Conservation (phyloP, 805 yeast genomes). For the Pichia eremophila region DNA sequence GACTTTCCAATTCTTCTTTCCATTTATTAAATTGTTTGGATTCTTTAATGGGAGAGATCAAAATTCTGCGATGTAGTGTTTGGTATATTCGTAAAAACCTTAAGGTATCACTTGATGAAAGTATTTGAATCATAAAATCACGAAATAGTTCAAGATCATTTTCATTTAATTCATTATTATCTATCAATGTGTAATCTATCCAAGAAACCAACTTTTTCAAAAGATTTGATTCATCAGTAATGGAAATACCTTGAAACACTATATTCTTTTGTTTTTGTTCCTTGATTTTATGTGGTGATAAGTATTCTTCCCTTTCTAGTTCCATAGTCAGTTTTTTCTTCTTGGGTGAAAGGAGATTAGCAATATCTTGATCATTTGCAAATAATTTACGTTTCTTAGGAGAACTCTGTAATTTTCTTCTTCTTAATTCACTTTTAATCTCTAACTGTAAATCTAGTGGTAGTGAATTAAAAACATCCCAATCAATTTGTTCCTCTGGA, state of each 20-base stretch:
- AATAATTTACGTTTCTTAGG: slow-evolving; percentile 11
- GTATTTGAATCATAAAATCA: slow-evolving; percentile 20
- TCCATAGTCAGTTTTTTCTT: not conserved
- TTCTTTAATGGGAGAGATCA: not conserved
- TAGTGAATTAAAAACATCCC: slow-evolving; percentile 52
- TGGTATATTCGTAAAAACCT: slow-evolving; percentile 13
- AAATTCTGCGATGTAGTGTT: slow-evolving; percentile 2
- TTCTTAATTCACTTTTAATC: slow-evolving; percentile 40
- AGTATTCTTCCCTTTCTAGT: not conserved
- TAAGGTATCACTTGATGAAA: slow-evolving; percentile 14
- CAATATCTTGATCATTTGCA: slow-evolving; percentile 12
- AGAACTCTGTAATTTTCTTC: slow-evolving; percentile 26
- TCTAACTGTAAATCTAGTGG: slow-evolving; percentile 64
- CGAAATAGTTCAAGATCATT: slow-evolving; percentile 20
- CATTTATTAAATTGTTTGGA: slow-evolving; percentile 14
- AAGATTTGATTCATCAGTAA: slow-evolving; percentile 11
- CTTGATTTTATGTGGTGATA: slow-evolving; percentile 4
- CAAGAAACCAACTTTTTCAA: slow-evolving; percentile 14
- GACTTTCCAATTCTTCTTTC: slow-evolving; percentile 11
- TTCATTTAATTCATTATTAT: slow-evolving; percentile 15
- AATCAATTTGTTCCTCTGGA: slow-evolving; percentile 36
- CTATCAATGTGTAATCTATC: slow-evolving; percentile 17
- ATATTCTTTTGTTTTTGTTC: slow-evolving; percentile 2
- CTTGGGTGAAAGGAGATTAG: slow-evolving; percentile 10
- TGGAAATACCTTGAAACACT: slow-evolving; percentile 19